Base-by-base conservation (phyloP, 2,329 filamentous ascomycete genomes). In the Pseudophaeomoniella oleicola region DNA sequence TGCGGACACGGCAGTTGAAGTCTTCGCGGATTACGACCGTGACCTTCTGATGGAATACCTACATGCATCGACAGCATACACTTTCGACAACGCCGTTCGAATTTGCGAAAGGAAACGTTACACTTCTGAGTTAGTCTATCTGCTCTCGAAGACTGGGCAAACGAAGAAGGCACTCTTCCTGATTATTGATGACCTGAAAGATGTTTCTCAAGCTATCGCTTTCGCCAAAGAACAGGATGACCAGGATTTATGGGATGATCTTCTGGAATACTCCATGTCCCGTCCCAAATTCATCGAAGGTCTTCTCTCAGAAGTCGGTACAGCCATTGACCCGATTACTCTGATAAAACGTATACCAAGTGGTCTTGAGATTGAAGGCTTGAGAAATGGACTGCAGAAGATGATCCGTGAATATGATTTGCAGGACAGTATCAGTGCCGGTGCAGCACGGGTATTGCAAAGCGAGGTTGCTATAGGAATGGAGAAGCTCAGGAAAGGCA, bases 381-480 rank as follows among this genome's bases (percentile, higher is more conserved):
- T 98, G 4, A 71, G 86, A 40, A 84, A 94, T 43, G 90, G 88
- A 0, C 69, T 98, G 3, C 80, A 81, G 32, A 81, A 87, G 39
- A 86, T 98, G 65, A 81, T 98, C 54, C 80, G 88, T 48, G 90
- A 98, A 57, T 87, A 94, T 53, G 90, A 96, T 52, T 82, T 98
- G 32, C 90, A 96, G 59, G 77, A 83, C 53, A 90, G 81, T 48
- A 94, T 98, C 52, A 88, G 81, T 44, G 78, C 81, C 31, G 90
- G 90, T 1, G 90, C 92, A 3, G 87, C 90, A 1, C 75, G 75
- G 37, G 87, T 96, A 0, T 65, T 96, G 30, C 69, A 81, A 35
- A 85, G 87, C 39, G 90, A 98, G 58, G 88, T 98, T 1, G 78
- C 80, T 1, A 69, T 72, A 3, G 85, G 82, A 1, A 93, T 96